These are phyloP conservation scores for Cladosporium sp. DNA, from an alignment of 2,329 filamentous ascomycete species.

Conservation along the genomic window DNA sequence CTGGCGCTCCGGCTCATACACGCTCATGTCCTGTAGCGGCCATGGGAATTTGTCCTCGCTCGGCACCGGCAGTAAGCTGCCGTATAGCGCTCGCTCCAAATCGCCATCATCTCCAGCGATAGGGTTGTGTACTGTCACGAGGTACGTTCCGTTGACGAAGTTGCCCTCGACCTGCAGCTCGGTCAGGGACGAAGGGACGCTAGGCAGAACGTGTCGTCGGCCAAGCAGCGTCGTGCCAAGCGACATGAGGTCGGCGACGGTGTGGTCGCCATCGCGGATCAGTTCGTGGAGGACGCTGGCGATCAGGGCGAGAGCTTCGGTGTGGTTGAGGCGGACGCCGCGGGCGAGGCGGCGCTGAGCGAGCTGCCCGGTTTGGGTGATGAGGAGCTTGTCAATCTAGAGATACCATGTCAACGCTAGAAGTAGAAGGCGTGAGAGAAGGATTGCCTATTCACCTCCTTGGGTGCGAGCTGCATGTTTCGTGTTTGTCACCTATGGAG, in stretches of 20 bases:
- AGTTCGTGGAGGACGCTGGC: conserved; percentile 89
- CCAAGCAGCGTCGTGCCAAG: conserved; percentile 89
- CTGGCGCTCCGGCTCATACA: conserved; percentile 60
- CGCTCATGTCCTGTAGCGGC: conserved; percentile 52
- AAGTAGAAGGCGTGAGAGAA: neutral
- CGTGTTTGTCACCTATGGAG: neutral
- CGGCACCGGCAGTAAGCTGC: conserved; percentile 81
- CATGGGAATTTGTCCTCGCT: conserved; percentile 52
- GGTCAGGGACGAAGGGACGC: conserved; percentile 68
- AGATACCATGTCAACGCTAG: neutral
- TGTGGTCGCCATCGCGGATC: conserved; percentile 92
- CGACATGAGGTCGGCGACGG: conserved; percentile 86
- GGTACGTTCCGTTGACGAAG: conserved; percentile 82
- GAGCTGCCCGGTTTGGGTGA: conserved; percentile 79
- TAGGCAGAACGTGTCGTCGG: conserved; percentile 81
- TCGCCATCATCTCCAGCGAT: conserved; percentile 82
- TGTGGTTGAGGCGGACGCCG: conserved; percentile 82
- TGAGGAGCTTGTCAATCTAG: conserved; percentile 92
- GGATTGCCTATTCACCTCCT: conserved; percentile 24
- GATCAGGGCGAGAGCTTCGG: conserved; percentile 79
- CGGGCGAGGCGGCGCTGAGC: conserved; percentile 83
- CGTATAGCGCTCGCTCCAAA: conserved; percentile 79
- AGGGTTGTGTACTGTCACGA: conserved; percentile 90
- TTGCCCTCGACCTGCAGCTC: conserved; percentile 94
- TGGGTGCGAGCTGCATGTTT: conserved; percentile 33